A percentile compares a stretch with the other conserved stretches of the same genome.
Evolutionary conservation across 192 early-diverging fungal genomes (phyloP).

Genomic region (Podila epigama): DNA sequence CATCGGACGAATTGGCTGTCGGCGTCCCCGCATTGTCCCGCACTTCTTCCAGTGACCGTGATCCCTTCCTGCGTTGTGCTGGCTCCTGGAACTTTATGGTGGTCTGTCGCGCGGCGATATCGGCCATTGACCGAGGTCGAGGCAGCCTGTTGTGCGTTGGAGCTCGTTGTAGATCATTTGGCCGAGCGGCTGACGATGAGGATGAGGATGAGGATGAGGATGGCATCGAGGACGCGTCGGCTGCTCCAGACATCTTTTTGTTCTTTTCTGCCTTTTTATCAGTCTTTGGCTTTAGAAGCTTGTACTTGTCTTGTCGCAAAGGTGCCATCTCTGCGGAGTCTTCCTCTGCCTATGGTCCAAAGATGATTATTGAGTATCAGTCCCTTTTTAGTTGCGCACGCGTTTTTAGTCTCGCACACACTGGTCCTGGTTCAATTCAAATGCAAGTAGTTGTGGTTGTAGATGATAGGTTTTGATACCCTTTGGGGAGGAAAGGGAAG

Average conservation of each 20-base stretch:
- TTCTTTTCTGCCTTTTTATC: slow-evolving; percentile 6
- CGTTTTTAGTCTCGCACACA: too few species aligned
- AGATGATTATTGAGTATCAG: too few species aligned
- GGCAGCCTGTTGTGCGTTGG: slow-evolving; percentile 5
- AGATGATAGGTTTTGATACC: too few species aligned
- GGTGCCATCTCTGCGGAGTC: slow-evolving; percentile 18
- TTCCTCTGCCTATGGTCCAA: slow-evolving; percentile 13
- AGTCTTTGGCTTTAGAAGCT: slow-evolving; percentile 13
- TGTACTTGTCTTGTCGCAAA: slow-evolving; percentile 4
- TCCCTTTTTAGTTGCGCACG: too few species aligned
- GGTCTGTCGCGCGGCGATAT: slow-evolving; percentile 10
- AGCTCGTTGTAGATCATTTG: background rate
- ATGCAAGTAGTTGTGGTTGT: too few species aligned
- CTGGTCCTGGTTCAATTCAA: too few species aligned
- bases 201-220: background rate
- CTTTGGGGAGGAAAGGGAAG: background rate
- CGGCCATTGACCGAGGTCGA: slow-evolving; percentile 25
- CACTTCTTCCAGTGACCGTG: slow-evolving; percentile 35
- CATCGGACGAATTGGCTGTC: background rate
- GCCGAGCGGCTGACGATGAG: background rate
- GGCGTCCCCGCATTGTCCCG: background rate
- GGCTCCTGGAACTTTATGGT: slow-evolving; percentile 22
- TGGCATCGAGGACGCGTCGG: background rate
- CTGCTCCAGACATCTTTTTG: background rate
- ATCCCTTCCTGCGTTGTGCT: slow-evolving; percentile 4